Evolutionary conservation across 768 basidiomycete species (phyloP).

Genomic region (Rhodotorula babjevae): DNA sequence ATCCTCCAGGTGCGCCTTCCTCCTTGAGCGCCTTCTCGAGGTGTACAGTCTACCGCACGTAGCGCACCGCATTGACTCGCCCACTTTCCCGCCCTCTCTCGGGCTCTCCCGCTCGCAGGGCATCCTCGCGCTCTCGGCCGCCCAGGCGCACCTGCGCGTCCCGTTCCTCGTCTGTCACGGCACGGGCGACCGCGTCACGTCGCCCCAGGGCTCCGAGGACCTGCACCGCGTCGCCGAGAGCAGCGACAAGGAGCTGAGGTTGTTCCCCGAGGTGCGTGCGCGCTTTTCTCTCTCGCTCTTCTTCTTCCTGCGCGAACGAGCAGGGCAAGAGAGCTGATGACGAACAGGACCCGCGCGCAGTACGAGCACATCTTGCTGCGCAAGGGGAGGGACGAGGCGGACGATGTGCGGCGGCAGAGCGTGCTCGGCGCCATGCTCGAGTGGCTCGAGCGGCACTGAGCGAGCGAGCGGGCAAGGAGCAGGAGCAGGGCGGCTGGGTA

Average conservation of each 20-base stretch:
- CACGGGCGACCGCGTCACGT: conserved; percentile 39
- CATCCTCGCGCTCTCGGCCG: conserved; percentile 22
- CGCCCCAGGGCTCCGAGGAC: conserved; percentile 26
- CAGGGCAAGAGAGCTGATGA: neutral
- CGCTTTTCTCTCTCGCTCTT: neutral
- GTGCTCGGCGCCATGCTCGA: conserved; percentile 37
- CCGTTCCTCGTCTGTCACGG: conserved; percentile 40
- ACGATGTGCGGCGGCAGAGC: conserved; percentile 33
- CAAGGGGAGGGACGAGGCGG: conserved; percentile 33
- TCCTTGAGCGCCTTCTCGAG: no score
- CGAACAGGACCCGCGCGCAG: neutral
- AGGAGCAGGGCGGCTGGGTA: no score
- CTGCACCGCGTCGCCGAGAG: conserved; percentile 15
- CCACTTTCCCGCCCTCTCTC: no score
- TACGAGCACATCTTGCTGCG: conserved; percentile 39
- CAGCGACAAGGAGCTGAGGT: conserved; percentile 36
- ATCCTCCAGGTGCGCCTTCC: conserved; percentile 12
- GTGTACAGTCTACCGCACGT: neutral
- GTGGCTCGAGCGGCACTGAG: conserved; percentile 33
- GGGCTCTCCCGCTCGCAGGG: conserved; percentile 12
- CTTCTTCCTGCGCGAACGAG: no score
- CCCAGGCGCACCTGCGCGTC: conserved; percentile 25
- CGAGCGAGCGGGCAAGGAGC: no score
- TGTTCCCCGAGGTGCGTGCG: conserved; percentile 20
- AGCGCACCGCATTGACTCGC: neutral